Conservation (phyloP, 2,329 filamentous ascomycete genomes). For the Ilyonectria destructans region DNA sequence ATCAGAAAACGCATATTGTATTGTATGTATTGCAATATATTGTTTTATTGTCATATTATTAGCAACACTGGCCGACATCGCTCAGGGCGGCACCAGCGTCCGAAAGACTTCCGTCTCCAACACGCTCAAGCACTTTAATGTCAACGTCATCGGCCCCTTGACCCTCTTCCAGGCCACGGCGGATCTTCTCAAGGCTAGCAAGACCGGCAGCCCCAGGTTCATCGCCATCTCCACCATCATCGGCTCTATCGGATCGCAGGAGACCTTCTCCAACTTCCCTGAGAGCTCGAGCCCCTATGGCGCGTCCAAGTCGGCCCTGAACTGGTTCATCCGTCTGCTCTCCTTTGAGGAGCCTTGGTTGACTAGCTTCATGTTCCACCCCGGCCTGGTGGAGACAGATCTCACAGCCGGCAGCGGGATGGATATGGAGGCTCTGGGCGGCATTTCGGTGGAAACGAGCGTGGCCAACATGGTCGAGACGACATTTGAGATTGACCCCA, state of each 20-base stretch:
- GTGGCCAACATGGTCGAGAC: slow-evolving; percentile 8
- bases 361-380: slow-evolving; percentile 39
- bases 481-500: slow-evolving; percentile 11
- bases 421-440: background rate
- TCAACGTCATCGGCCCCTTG: slow-evolving; percentile 17
- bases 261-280: slow-evolving; percentile 9
- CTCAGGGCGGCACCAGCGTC: slow-evolving; percentile 8
- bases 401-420: slow-evolving; percentile 11
- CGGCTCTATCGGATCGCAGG: slow-evolving; percentile 18
- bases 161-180: slow-evolving; percentile 22
- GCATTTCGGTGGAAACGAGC: slow-evolving; percentile 15
- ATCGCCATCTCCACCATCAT: slow-evolving; percentile 20
- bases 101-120: background rate
- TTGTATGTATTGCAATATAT: no score
- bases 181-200: slow-evolving; percentile 21
- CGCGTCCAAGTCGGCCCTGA: slow-evolving; percentile 39
- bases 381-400: slow-evolving; percentile 25
- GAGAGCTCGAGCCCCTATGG: slow-evolving; percentile 33
- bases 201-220: slow-evolving; percentile 21
- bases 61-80: slow-evolving; percentile 1
- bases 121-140: slow-evolving; percentile 12
- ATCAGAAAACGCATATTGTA: no score
- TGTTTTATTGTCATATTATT: background rate
- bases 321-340: slow-evolving; percentile 38
- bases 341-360: slow-evolving; percentile 47